Evolutionary conservation across 139 green algal species (phyloP).

Genomic region (Closterium sp.): DNA sequence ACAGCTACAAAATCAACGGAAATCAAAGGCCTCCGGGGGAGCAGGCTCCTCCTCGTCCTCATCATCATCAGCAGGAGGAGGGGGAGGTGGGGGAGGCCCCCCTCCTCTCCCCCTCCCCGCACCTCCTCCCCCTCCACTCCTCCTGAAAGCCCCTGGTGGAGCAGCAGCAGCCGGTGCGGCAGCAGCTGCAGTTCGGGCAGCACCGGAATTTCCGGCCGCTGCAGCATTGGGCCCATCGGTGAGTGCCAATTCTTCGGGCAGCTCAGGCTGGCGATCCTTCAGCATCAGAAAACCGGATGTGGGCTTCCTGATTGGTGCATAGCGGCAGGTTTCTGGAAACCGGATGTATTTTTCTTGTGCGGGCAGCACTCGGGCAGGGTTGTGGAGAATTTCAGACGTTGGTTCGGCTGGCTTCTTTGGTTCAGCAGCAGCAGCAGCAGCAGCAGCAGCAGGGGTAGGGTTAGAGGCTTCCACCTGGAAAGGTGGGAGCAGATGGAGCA

Average conservation of each 20-base stretch:
- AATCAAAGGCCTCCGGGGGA: slow-evolving; percentile 20
- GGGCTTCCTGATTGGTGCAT: slow-evolving; percentile 55
- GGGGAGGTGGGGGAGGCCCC: not conserved
- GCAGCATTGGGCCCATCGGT: slow-evolving; percentile 32
- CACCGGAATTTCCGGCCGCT: slow-evolving; percentile 8
- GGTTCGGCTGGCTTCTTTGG: slow-evolving; percentile 68
- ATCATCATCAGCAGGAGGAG: not conserved
- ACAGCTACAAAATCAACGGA: too few relatives aligned
- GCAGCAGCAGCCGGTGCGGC: slow-evolving; percentile 24
- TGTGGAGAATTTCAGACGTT: slow-evolving; percentile 67
- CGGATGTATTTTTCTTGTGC: slow-evolving; percentile 68
- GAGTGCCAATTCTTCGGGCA: slow-evolving; percentile 56
- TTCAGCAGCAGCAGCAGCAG: not conserved
- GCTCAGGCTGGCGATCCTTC: slow-evolving; percentile 53
- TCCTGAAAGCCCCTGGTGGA: not conserved
- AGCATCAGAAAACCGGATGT: slow-evolving; percentile 68
- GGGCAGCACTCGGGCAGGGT: slow-evolving; percentile 83
- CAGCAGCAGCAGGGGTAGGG: not conserved
- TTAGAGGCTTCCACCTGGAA: not conserved
- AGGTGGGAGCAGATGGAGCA: not conserved
- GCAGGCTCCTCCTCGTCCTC: slow-evolving; percentile 27
- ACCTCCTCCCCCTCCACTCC: not conserved
- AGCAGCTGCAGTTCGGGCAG: slow-evolving; percentile 48
- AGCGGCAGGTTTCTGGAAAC: slow-evolving; percentile 55
- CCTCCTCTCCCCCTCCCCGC: not conserved